Base-by-base conservation (phyloP, 306 rosid species). In the Lagenaria siceraria region DNA sequence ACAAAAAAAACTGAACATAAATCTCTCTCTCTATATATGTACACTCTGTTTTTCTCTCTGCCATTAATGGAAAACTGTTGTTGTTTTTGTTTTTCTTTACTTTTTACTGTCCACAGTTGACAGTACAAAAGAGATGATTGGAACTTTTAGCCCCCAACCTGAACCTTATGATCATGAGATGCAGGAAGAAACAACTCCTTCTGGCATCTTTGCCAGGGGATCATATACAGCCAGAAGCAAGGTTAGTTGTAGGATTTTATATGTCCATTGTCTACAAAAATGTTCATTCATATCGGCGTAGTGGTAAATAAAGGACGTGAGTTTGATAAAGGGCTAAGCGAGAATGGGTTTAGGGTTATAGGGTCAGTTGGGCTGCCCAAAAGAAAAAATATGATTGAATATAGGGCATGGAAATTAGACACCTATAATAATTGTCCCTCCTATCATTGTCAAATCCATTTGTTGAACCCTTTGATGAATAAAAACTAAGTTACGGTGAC, bases 191-290 rank as follows among this genome's bases (percentile, higher is more conserved):
- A 88, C 92, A 70, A 93, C 98, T 71, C 97, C 97, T 38, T 91
- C 98, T 78, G 97, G 97, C 48, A 84, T 93, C 33, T 91, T 93
- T 79, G 98, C 96, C 35, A 93, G 96, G 82, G 97, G 98, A 78
- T 76, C 86, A 63, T 93, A 93, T 60, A 69, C 96, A 64, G 98
- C 98, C 72, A 91, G 78, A 84, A 91, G 90, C 83, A 93, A 90
- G 96, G 98, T 91, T 74, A 78, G 81, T 62, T 48, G 0, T 35
- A 31, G 9, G 21, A 18, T 17, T 24, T 24, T 56, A 10, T 4
- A 54, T 54, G 25, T 40, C 46, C 2, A 29, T 29, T 4, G n/a
- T 29, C 33, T 29, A 29, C 33, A 29, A 29, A 29, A 29, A 29
- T 29, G 33, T 29, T 29, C 33, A 29, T n/a, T n/a, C n/a, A n/a